phyloP scores from a whole-genome alignment of 306 rosid species.

The Casuarina glauca region DNA sequence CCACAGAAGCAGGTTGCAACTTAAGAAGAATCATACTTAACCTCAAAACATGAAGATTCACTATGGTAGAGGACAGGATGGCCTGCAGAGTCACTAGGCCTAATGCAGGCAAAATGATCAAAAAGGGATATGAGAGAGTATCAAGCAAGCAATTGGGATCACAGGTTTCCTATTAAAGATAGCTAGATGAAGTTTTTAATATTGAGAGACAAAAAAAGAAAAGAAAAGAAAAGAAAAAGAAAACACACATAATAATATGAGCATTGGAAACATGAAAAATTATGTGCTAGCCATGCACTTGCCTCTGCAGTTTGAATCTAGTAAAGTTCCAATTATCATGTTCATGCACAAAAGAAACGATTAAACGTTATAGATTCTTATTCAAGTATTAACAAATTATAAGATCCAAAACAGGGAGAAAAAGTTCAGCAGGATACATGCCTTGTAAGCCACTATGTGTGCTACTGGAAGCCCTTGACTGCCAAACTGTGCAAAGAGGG shows the following conservation, averaged over 20 bases:
- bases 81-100: no score
- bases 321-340: background rate
- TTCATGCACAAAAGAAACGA: background rate
- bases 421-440: constrained; percentile 15
- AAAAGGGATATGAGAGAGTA: background rate
- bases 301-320: background rate
- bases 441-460: constrained; percentile 83
- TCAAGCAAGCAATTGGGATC: background rate
- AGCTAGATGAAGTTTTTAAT: background rate
- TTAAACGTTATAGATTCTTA: background rate
- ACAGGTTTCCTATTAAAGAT: background rate
- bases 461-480: constrained; percentile 91
- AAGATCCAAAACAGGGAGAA: constrained; percentile 2
- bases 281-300: background rate
- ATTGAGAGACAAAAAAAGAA: no score
- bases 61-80: background rate
- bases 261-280: background rate
- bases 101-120: background rate
- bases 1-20: background rate
- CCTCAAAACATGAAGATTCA: background rate
- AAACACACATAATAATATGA: background rate
- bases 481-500: constrained; percentile 76
- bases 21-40: background rate
- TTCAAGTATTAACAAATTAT: constrained; percentile 7
- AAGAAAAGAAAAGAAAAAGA: background rate